These are phyloP conservation scores for Aegilops bicornis DNA, from an alignment of 176 grass and related monocot species.

Conservation along the genomic window DNA sequence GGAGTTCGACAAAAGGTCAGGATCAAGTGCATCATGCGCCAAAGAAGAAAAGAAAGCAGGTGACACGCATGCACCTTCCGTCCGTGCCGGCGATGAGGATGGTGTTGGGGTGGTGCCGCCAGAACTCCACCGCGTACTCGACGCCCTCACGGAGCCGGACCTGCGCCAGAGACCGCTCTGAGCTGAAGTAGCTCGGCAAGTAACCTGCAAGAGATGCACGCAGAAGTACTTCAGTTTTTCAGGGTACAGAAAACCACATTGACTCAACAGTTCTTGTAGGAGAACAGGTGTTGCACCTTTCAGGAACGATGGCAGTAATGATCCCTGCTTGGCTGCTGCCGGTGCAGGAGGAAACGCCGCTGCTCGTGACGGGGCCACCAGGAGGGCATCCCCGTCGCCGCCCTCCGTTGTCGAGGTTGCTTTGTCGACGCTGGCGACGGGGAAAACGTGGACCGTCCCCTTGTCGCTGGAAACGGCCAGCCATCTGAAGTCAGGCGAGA, in stretches of 20 bases:
- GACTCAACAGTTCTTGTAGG: neutral
- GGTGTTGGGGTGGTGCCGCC: slow-evolving; percentile 42
- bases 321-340: neutral
- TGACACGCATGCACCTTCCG: slow-evolving; percentile 52
- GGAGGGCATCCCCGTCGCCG: neutral
- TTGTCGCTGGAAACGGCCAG: slow-evolving; percentile 78
- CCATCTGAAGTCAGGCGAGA: slow-evolving; percentile 69
- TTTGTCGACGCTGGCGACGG: slow-evolving; percentile 32
- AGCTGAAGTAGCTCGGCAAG: slow-evolving; percentile 59
- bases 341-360: too few relatives aligned
- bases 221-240: neutral
- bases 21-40: neutral
- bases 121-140: slow-evolving; percentile 68
- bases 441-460: slow-evolving; percentile 78
- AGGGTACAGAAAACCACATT: neutral
- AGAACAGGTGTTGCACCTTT: neutral
- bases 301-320: neutral
- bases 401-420: neutral
- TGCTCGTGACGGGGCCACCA: neutral
- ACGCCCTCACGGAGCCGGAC: slow-evolving; percentile 51
- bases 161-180: slow-evolving; percentile 71
- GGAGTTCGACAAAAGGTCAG: neutral
- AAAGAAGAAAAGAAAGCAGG: neutral
- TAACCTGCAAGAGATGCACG: slow-evolving; percentile 33
- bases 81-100: slow-evolving; percentile 74